A percentile compares a stretch with the other conserved stretches of the same genome.
These are phyloP conservation scores for Populus simonii DNA, from an alignment of 345 rosid genomes.

Conservation along the genomic window DNA sequence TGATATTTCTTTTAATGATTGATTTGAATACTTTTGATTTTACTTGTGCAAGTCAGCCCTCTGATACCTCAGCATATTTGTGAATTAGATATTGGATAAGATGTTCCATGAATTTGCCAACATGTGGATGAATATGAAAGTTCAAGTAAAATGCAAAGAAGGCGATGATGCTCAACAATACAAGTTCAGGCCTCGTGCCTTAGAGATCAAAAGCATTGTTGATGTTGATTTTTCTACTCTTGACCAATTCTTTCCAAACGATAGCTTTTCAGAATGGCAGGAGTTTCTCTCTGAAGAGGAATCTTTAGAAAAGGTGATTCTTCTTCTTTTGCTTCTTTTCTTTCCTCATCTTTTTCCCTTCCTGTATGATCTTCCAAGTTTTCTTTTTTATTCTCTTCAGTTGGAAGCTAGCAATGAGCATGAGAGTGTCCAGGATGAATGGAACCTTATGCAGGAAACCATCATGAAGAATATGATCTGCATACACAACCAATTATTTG, in stretches of 20 bases:
- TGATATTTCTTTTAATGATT: conserved; percentile 26
- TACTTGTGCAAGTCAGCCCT: not conserved
- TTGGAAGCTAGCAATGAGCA: conserved; percentile 37
- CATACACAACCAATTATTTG: conserved; percentile 74
- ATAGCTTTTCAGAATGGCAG: conserved; percentile 72
- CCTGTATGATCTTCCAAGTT: conserved; percentile 8
- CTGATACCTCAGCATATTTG: conserved; percentile 27
- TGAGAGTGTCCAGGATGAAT: conserved; percentile 60
- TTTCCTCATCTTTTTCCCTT: conserved; percentile 4
- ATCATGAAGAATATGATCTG: conserved; percentile 45
- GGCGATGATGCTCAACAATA: conserved; percentile 53
- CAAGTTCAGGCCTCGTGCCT: conserved; percentile 76
- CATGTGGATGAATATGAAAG: conserved; percentile 78
- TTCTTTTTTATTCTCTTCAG: conserved; percentile 35
- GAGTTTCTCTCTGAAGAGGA: conserved; percentile 68
- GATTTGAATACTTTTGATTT: conserved; percentile 5
- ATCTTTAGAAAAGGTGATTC: conserved; percentile 45
- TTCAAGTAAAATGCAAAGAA: conserved; percentile 56
- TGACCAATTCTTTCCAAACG: conserved; percentile 48
- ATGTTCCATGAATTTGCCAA: conserved; percentile 56
- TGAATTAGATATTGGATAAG: conserved; percentile 58
- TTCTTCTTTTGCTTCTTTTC: conserved; percentile 7
- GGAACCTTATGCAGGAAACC: conserved; percentile 63
- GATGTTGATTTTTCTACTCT: conserved; percentile 67
- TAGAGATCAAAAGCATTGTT: conserved; percentile 66